Evolutionary conservation across 257 asterid species (phyloP), one percentile per base, ranked within the genome.

Genomic region (Gardenia jasminoides): DNA sequence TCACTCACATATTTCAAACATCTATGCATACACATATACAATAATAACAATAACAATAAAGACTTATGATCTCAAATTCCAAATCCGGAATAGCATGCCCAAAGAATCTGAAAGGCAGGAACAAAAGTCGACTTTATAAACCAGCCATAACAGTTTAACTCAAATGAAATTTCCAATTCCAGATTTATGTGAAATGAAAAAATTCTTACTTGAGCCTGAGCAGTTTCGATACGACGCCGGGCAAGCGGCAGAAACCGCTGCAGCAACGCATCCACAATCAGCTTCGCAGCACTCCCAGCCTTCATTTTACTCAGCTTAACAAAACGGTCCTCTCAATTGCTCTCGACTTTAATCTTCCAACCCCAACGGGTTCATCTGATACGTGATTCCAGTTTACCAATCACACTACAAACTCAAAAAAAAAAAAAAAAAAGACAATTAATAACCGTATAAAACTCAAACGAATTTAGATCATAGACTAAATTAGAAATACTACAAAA

Each of bases 221-320:
- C 99, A 54, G 98, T 93, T 90, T 96, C 99, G 75, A 96, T 92
- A 44, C 99, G 97, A 74, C 99, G 97, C 88, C 97, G 83, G 24
- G 98, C 98, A 75, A 96, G 97, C 67, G 99, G 99, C 77, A 96
- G 97, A 85, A 96, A 96, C 74, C 99, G 90, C 91, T 93, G 98
- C 87, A 96, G 89, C 92, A 96, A 85, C 65, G 98, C 97, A 81
- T 93, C 99, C 67, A 96, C 99, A 67, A 96, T 93, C 82, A 92
- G 89, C 91, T 96, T 96, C 4, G 99, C 99, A 24, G 99, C 98
- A 85, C 97, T 91, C 85, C 97, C 99, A 70, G 98, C 96, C 94
- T 96, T 96, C 99, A 95, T 94, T 31, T 85, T 87, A 48, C 76
- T 30, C 76, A 33, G 56, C 47, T 50, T 17, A 72, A 56, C 62